Base-by-base conservation (phyloP, 768 basidiomycete genomes). In the Naganishia kalamii region DNA sequence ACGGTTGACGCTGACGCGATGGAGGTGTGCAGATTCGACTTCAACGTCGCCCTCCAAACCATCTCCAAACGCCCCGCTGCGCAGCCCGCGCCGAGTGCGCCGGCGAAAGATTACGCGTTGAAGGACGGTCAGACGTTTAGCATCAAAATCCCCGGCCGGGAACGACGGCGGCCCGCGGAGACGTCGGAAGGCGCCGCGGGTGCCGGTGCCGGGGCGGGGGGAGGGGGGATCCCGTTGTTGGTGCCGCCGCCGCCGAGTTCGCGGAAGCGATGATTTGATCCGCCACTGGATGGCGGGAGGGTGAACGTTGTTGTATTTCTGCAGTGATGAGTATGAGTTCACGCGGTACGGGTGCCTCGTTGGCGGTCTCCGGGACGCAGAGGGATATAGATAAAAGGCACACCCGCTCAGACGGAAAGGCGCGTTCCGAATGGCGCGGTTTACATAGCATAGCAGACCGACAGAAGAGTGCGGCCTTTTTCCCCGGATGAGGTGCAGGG, bases 91-190 rank as follows among this genome's bases (percentile, higher is more conserved):
- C 87, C 90, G 13, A 67, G 82, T 10, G 90, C 87, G 11, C 89
- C 90, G 1, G 92, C 91, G 81, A 90, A 90, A 77, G 92, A 97
- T 70, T 96, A 92, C 78, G 88, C 88, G 41, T 79, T 97, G 70
- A 96, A 94, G 77, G 90, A 92, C 70, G 92, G 92, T 10, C 90
- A 97, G 76, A 96, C 92, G 0, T 93, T 97, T 77, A 87, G 88
- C 4, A 94, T 97, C 66, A 74, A 85, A 35, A 90, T 96, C 65
- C 93, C 92, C 7, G 91, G 92, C 12, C 63, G 73, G 29, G 74
- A 73, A 32, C 70, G 48, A 10, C 27, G 67, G 54, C 67, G 68
- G 35, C 51, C 63, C 4, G 65, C 62, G 7, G 63, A 62, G 3
- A 19, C 44, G n/a, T n/a, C n/a, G n/a, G n/a, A n/a, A n/a, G n/a